Conservation (phyloP, 805 yeast genomes). For the Tetrapisispora namnaoensis region DNA sequence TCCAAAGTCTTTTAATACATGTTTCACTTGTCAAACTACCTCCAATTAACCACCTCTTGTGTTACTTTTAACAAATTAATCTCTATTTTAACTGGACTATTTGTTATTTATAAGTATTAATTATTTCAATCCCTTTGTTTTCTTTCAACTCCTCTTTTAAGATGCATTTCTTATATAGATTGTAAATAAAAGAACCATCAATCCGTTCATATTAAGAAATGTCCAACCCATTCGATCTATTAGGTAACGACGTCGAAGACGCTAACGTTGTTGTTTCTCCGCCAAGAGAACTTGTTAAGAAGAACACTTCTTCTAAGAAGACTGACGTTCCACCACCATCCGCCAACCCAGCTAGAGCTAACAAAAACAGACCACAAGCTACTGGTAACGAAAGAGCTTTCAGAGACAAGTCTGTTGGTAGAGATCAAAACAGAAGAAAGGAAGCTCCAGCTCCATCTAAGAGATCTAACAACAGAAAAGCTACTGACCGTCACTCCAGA, state of each 20-base stretch:
- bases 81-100: neutral
- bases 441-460: slow-evolving; percentile 37
- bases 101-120: neutral
- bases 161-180: neutral
- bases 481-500: slow-evolving; percentile 79
- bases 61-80: neutral
- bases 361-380: slow-evolving; percentile 58
- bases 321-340: slow-evolving; percentile 71
- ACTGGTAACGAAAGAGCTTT: slow-evolving; percentile 86
- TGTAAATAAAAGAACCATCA: slow-evolving; percentile 1
- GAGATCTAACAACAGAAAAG: slow-evolving; percentile 43
- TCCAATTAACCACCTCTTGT: neutral
- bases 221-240: slow-evolving; percentile 64
- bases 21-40: neutral
- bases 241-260: slow-evolving; percentile 85
- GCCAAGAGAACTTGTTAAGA: slow-evolving; percentile 66
- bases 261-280: slow-evolving; percentile 46
- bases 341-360: slow-evolving; percentile 49
- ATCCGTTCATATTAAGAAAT: slow-evolving; percentile 7
- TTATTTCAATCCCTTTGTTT: too few relatives aligned
- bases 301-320: slow-evolving; percentile 78
- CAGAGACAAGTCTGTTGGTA: slow-evolving; percentile 65
- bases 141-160: neutral
- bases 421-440: slow-evolving; percentile 41
- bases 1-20: neutral